Conservation (phyloP, 2,329 filamentous ascomycete genomes). For the Ilyonectria robusta region DNA sequence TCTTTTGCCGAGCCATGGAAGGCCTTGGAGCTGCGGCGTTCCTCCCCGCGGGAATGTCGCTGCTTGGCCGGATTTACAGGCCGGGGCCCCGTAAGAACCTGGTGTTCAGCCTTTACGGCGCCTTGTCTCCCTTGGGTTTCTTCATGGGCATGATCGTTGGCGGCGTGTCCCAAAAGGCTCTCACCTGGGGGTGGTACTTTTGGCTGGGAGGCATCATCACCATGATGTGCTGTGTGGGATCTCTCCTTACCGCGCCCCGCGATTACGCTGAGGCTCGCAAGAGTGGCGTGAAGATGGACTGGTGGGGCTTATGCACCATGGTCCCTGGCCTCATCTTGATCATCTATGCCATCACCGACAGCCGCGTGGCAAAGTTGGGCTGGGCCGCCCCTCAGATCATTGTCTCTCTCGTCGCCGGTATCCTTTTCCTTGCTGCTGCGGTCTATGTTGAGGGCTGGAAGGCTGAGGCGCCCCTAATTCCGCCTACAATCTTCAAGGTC, state of each 20-base stretch:
- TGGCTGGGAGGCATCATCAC: constrained; percentile 68
- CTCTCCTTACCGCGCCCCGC: constrained; percentile 54
- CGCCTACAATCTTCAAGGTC: constrained; percentile 73
- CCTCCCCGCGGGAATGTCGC: constrained; percentile 76
- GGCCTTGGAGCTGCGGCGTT: constrained; percentile 78
- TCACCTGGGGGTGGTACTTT: constrained; percentile 77
- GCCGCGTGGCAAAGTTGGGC: constrained; percentile 65
- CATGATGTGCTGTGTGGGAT: constrained; percentile 66
- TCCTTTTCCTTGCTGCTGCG: constrained; percentile 65
- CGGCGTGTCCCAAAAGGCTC: constrained; percentile 71
- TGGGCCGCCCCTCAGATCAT: constrained; percentile 78
- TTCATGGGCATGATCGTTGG: constrained; percentile 76
- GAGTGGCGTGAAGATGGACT: constrained; percentile 68
- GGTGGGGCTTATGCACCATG: constrained; percentile 68
- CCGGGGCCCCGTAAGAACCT: constrained; percentile 79
- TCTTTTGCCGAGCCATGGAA: constrained; percentile 77
- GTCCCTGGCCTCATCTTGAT: constrained; percentile 73
- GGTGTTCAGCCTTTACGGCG: constrained; percentile 71
- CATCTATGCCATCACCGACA: constrained; percentile 78
- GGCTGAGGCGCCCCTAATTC: constrained; percentile 72
- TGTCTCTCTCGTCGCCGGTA: constrained; percentile 70
- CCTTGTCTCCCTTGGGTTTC: constrained; percentile 68
- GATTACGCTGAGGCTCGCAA: constrained; percentile 52
- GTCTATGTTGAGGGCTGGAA: constrained; percentile 77
- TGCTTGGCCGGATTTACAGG: constrained; percentile 75